Evolutionary conservation across 805 yeast genomes (phyloP).

Genomic region (Candida glaebosa): DNA sequence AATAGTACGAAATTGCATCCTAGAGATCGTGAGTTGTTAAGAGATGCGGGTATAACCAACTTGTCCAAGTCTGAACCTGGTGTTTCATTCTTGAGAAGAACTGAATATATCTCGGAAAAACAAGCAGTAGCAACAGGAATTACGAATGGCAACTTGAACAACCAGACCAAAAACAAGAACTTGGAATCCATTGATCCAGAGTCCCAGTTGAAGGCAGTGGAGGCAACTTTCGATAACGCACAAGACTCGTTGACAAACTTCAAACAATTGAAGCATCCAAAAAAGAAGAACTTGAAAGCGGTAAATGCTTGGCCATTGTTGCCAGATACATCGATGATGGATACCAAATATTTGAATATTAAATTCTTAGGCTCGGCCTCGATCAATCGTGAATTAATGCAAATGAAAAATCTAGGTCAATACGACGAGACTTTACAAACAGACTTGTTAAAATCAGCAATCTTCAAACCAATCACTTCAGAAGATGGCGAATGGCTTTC

Average conservation of each 20-base stretch:
- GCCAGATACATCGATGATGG: conserved; percentile 91
- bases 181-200: conserved; percentile 50
- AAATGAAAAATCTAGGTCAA: conserved; percentile 25
- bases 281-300: conserved; percentile 67
- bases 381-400: conserved; percentile 33
- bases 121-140: conserved; percentile 18
- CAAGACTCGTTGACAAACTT: conserved; percentile 41
- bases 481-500: conserved; percentile 80
- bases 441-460: conserved; percentile 49
- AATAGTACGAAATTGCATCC: conserved; percentile 51
- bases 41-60: conserved; percentile 67
- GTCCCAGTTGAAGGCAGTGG: conserved; percentile 65
- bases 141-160: conserved; percentile 10
- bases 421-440: conserved; percentile 31
- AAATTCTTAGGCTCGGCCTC: conserved; percentile 62
- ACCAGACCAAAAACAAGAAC: conserved; percentile 18
- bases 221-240: conserved; percentile 69
- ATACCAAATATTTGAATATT: conserved; percentile 63
- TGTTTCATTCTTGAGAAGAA: conserved; percentile 85
- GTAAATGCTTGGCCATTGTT: conserved; percentile 74
- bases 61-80: conserved; percentile 44
- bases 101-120: conserved; percentile 83
- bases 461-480: conserved; percentile 70
- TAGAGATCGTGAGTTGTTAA: conserved; percentile 68
- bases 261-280: conserved; percentile 68